Evolutionary conservation across 73 alveolate species (phyloP), one percentile per base, ranked within the genome.

Genomic region (Paramecium octaurelia): DNA sequence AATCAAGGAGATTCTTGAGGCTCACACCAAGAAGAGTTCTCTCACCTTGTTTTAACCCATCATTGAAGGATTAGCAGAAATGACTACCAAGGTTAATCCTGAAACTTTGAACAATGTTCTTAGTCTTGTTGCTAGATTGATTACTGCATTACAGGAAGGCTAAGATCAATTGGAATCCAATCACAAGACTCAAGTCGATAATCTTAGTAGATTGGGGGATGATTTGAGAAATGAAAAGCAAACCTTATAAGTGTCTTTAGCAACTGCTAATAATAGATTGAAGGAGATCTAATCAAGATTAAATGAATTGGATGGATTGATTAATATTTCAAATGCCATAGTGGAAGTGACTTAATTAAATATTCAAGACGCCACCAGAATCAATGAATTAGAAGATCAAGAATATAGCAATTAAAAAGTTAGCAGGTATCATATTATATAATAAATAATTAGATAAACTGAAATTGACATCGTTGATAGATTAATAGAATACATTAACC

Each of bases 31-130:
- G 36, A 77, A 77, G 24, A 42, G 73, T 42, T 77, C 90, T 4
- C 48, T 77, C 5, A 77, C 90, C 4, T 31, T 77, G 7, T 77
- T 77, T 59, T 44, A 77, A 77, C 73, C 90, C 1, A 77, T 77
- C 12, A 77, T 77, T 77, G 90, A 77, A 38, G 90, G 90, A 77
- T 38, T 77, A 24, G 90, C 73, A 24, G 90, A 77, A 42, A 77
- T 77, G 90, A 77, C 73, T 8, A 77, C 73, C 2, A 77, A 77
- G 43, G 90, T 77, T 1, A 77, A 77, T 18, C 90, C 90, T 34
- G 90, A 77, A 77, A 77, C 90, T 24, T 46, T 80, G 70, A 80
- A 80, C 29, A 80, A 80, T 54, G 68, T 73, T 42, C 44, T 80
- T 23, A 43, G 91, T 80, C 57, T 80, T 24, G 29, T 80, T 46